Evolutionary conservation across 345 rosid species (phyloP), one percentile per base, ranked within the genome.

Genomic region (Clausena lansium): DNA sequence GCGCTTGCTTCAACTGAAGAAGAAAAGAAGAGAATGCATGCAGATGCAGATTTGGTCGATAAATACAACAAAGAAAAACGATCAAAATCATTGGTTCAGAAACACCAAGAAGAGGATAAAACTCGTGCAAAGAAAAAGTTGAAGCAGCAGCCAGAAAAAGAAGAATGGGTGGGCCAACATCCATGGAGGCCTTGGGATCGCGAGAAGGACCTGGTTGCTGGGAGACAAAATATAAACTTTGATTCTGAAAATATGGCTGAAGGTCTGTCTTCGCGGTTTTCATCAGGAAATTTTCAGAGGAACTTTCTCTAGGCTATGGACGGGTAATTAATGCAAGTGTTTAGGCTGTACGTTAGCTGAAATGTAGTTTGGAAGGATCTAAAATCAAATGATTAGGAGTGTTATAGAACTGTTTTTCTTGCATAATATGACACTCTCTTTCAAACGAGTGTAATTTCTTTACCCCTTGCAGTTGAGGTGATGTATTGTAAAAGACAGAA

Each of bases 121-220:
- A 83, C 71, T 68, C 82, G 80, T 28, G 60, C 86, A 8, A 92
- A 90, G 93, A 93, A 90, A 73, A 93, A 91, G 78, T 83, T 81
- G 32, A 90, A 84, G 82, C 80, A 60, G 38, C 78, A 68, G 24
- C 24, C 62, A 14, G 92, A 89, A 82, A 91, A 89, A 61, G 94
- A 85, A 65, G 99, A 93, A 78, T 95, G 99, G 98, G 83, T 62
- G 5, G 98, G 92, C 38, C 86, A 94, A 9, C 99, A 93, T 84
- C 97, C 97, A 6, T 96, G 98, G 98, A 96, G 90, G 86, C 99
- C 99, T 9, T 93, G 97, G 98, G 99, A 95, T 76, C 88, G 97
- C 6, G 98, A 95, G 79, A 93, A 91, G 81, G 99, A 93, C 83
- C 83, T 93, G 36, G 76, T 70, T 5, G 97, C 95, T 0, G 98